phyloP scores from a whole-genome alignment of 192 early-diverging fungal genomes.

The Lunasporangiospora selenospora region DNA sequence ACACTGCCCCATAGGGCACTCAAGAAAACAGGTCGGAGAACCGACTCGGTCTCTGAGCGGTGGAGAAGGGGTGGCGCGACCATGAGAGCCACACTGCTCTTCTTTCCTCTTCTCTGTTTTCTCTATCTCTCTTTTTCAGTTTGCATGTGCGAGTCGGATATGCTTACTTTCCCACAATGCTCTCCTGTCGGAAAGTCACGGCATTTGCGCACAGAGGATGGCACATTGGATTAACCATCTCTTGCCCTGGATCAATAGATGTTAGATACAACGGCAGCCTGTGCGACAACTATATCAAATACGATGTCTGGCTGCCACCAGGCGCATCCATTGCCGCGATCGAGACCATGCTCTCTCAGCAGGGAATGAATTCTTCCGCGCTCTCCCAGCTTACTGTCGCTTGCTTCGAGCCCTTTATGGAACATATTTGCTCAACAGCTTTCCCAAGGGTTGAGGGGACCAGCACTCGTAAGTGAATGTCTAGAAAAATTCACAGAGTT shows the following conservation, averaged over 20 bases:
- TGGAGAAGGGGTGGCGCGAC: no score
- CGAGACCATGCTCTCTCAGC: constrained; percentile 4
- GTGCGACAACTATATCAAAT: constrained; percentile 38
- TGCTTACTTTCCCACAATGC: no score
- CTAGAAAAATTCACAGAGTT: no score
- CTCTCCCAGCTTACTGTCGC: constrained; percentile 1
- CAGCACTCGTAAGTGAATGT: not conserved
- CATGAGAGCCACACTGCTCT: not conserved
- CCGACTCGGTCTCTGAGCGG: no score
- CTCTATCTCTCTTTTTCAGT: not conserved
- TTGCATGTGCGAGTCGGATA: no score
- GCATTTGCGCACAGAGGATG: no score
- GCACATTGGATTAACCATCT: no score
- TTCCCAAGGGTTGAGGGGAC: constrained; percentile 34
- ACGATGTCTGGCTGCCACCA: constrained; percentile 37
- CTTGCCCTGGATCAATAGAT: no score
- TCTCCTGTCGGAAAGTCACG: no score
- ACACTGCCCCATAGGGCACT: no score
- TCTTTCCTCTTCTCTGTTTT: not conserved
- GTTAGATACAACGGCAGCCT: constrained; percentile 16
- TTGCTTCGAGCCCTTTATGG: constrained; percentile 37
- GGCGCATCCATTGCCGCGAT: constrained; percentile 22
- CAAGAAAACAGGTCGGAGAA: no score
- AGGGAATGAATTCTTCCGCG: not conserved
- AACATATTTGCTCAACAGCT: constrained; percentile 38